A percentile compares a stretch with the other conserved stretches of the same genome.
phyloP scores from a whole-genome alignment of 257 asterid species.

The Buddleja alternifolia region DNA sequence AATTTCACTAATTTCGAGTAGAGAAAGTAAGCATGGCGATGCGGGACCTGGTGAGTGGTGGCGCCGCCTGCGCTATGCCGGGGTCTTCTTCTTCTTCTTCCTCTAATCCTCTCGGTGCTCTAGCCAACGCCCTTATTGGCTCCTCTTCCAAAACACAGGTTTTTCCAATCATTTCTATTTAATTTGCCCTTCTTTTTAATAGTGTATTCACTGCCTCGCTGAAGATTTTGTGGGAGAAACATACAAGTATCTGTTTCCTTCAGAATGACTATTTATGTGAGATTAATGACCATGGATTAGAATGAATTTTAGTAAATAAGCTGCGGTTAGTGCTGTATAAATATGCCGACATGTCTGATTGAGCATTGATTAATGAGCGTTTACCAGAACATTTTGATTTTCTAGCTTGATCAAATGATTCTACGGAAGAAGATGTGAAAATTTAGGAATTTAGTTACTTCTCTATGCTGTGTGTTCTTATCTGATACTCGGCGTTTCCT shows the following conservation, averaged over 20 bases:
- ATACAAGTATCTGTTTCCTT: background rate
- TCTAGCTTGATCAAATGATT: background rate
- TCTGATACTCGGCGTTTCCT: background rate
- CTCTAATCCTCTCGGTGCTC: constrained; percentile 87
- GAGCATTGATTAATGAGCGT: background rate
- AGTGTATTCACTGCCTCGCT: background rate
- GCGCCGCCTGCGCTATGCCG: constrained; percentile 85
- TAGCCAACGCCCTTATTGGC: constrained; percentile 85
- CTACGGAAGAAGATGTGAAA: background rate
- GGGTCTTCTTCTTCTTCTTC: constrained; percentile 91
- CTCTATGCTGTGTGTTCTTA: background rate
- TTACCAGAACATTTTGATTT: background rate
- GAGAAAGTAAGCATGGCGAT: constrained; percentile 60
- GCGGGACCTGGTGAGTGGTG: constrained; percentile 91
- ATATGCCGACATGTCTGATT: background rate
- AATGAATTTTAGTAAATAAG: background rate
- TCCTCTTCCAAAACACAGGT: constrained; percentile 98
- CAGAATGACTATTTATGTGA: background rate
- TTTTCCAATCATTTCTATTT: background rate
- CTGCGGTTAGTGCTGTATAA: background rate
- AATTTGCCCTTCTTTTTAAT: constrained; percentile 5
- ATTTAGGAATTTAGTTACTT: background rate
- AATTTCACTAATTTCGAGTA: background rate
- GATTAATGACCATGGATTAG: constrained; percentile 7
- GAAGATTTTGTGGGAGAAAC: constrained; percentile 14